A percentile compares a stretch with the other conserved stretches of the same genome.
Evolutionary conservation across 1,284 basidiomycete genomes (phyloP).

Genomic region (Sanghuangporus baumii): DNA sequence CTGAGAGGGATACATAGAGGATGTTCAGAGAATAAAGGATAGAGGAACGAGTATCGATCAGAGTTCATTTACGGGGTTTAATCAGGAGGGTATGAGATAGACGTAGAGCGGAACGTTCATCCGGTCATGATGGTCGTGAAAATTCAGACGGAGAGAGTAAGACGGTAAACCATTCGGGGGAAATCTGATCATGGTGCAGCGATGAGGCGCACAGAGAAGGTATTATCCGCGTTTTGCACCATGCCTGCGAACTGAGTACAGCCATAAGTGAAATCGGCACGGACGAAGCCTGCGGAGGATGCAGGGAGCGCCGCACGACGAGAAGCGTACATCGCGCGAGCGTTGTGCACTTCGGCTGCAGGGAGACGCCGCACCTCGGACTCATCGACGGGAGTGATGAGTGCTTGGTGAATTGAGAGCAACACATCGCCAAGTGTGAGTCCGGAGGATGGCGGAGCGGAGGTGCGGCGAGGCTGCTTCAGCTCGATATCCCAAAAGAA

Average conservation of each 20-base stretch:
- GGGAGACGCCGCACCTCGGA: constrained; percentile 6
- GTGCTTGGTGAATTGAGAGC: constrained; percentile 5
- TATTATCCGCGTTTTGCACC: constrained; percentile 7
- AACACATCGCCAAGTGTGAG: constrained; percentile 10
- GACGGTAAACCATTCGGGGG: neutral
- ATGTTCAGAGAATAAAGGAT: no score
- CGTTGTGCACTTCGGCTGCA: neutral
- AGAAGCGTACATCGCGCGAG: neutral
- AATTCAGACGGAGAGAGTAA: no score
- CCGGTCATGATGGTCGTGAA: no score
- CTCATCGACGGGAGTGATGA: constrained; percentile 4
- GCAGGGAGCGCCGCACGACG: neutral
- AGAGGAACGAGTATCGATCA: no score
- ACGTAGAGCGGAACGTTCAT: no score
- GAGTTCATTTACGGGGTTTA: no score
- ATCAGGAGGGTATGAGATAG: no score
- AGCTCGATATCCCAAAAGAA: constrained; percentile 8
- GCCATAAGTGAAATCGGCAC: constrained; percentile 12
- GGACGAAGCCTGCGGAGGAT: neutral
- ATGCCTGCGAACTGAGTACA: constrained; percentile 12
- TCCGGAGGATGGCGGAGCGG: constrained; percentile 1
- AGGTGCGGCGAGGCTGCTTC: constrained; percentile 8
- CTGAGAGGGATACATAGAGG: no score
- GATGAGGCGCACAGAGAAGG: constrained; percentile 1
- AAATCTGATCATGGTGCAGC: neutral